Evolutionary conservation across 768 basidiomycete genomes (phyloP).

Genomic region (Sutorius australiensis): DNA sequence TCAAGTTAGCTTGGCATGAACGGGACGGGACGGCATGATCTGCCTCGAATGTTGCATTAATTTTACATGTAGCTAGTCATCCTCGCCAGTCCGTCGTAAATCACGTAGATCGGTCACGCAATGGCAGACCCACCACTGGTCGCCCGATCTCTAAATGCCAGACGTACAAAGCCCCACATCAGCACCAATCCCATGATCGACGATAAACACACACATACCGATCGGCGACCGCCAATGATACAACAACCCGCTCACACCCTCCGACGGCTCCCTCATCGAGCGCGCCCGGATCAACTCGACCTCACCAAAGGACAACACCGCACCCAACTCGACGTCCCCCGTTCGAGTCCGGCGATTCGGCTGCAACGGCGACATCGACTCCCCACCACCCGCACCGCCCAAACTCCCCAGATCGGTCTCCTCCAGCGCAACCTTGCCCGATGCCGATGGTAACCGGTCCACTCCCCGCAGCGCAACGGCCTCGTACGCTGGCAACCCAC

Average conservation of each 20-base stretch:
- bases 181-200: background rate
- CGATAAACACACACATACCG: constrained; percentile 37
- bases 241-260: constrained; percentile 46
- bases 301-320: constrained; percentile 34
- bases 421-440: constrained; percentile 36
- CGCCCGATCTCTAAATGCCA: constrained; percentile 11
- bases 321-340: constrained; percentile 23
- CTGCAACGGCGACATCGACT: constrained; percentile 8
- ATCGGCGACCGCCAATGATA: constrained; percentile 69
- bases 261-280: constrained; percentile 23
- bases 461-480: constrained; percentile 20
- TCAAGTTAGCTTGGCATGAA: no score
- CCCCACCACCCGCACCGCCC: no score
- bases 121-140: background rate
- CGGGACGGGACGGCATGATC: no score
- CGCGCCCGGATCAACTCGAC: constrained; percentile 44
- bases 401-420: constrained; percentile 7
- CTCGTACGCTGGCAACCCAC: constrained; percentile 29
- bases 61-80: no score
- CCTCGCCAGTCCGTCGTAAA: background rate
- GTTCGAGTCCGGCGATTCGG: constrained; percentile 25
- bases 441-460: background rate
- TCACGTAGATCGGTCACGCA: background rate
- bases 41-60: background rate
- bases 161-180: background rate